A percentile compares a stretch with the other conserved stretches of the same genome.
Conservation (phyloP, 257 asterid species). For the Fraxinus quadrangulata region DNA sequence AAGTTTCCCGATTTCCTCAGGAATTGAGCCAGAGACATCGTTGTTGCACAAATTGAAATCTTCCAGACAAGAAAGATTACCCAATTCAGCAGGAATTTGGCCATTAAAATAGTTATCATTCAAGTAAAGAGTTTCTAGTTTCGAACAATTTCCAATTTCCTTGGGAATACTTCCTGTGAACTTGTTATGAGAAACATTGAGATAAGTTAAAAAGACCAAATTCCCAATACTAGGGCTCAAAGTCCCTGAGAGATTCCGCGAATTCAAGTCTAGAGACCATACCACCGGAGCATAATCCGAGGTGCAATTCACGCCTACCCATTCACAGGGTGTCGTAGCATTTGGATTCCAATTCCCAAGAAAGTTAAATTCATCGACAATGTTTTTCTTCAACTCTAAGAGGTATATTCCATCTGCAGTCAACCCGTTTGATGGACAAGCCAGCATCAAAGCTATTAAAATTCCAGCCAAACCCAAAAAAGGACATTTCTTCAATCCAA, state of each 20-base stretch:
- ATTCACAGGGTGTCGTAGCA: conserved; percentile 71
- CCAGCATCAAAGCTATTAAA: conserved; percentile 35
- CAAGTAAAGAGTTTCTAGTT: conserved; percentile 51
- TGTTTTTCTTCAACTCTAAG: conserved; percentile 61
- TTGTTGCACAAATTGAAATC: conserved; percentile 66
- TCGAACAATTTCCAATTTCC: conserved; percentile 63
- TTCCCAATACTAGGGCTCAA: conserved; percentile 58
- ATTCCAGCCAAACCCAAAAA: conserved; percentile 40
- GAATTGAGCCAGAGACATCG: conserved; percentile 66
- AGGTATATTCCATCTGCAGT: conserved; percentile 66
- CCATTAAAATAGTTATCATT: conserved; percentile 62
- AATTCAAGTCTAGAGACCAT: conserved; percentile 60
- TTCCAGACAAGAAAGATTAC: conserved; percentile 45
- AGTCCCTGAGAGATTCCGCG: conserved; percentile 68
- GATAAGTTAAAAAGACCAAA: conserved; percentile 47
- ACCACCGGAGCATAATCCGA: conserved; percentile 48
- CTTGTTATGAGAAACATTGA: conserved; percentile 63
- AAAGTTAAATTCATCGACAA: conserved; percentile 45
- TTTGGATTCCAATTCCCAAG: conserved; percentile 68
- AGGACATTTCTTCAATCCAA: conserved; percentile 40
- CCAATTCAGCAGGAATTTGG: conserved; percentile 64
- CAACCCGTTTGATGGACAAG: conserved; percentile 52
- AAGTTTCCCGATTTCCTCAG: conserved; percentile 71
- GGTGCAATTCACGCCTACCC: conserved; percentile 83
- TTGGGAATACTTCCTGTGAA: conserved; percentile 66